Evolutionary conservation across 345 rosid genomes (phyloP).

Genomic region (Pistacia vera): DNA sequence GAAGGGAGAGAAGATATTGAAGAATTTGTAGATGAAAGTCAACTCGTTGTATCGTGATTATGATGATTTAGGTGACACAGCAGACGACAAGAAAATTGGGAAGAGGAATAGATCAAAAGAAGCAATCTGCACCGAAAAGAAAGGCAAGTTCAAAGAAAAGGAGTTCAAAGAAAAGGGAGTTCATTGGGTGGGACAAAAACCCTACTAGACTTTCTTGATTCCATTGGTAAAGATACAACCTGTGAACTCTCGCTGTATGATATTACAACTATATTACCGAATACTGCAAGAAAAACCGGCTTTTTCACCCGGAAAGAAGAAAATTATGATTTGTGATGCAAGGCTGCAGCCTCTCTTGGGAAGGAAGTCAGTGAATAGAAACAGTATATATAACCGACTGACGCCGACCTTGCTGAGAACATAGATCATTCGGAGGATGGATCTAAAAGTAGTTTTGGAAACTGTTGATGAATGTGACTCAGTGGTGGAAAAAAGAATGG

Average conservation of each 20-base stretch:
- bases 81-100: neutral
- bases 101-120: constrained; percentile 24
- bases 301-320: constrained; percentile 40
- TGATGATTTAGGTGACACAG: constrained; percentile 10
- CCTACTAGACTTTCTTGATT: constrained; percentile 43
- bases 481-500: constrained; percentile 20
- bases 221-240: constrained; percentile 41
- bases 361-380: constrained; percentile 40
- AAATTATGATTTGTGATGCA: constrained; percentile 48
- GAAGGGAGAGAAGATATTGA: neutral
- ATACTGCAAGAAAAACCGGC: constrained; percentile 41
- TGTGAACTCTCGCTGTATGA: constrained; percentile 36
- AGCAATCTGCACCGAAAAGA: neutral
- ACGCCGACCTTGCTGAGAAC: constrained; percentile 43
- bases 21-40: constrained; percentile 10
- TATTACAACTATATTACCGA: constrained; percentile 29
- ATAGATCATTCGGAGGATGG: constrained; percentile 33
- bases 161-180: constrained; percentile 31
- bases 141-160: constrained; percentile 20
- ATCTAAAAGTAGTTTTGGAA: constrained; percentile 13
- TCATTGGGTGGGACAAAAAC: constrained; percentile 55
- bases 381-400: constrained; percentile 35
- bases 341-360: constrained; percentile 40
- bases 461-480: constrained; percentile 6
- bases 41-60: constrained; percentile 19